Conservation (phyloP, 1,139 yeast species). For the Kodamaea ohmeri region DNA sequence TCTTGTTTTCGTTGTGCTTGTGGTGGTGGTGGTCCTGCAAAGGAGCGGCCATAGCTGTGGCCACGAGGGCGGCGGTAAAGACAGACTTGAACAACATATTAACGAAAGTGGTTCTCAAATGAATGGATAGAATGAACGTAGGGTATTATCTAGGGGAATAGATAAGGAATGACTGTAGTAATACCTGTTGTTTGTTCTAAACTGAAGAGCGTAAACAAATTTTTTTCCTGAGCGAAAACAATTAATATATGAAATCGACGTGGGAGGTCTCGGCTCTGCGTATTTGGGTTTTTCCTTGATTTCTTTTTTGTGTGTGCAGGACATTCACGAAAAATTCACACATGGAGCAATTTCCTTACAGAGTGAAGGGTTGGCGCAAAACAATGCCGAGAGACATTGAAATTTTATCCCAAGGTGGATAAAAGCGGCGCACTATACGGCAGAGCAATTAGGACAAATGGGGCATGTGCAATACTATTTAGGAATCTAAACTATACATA, state of each 20-base stretch:
- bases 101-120: slow-evolving; percentile 8
- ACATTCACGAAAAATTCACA: slow-evolving; percentile 5
- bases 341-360: slow-evolving; percentile 1
- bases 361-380: neutral
- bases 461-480: no score
- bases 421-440: no score
- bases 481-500: no score
- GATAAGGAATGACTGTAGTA: slow-evolving; percentile 26
- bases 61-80: slow-evolving; percentile 23
- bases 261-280: slow-evolving; percentile 4
- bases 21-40: slow-evolving; percentile 35
- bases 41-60: slow-evolving; percentile 28
- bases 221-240: slow-evolving; percentile 6
- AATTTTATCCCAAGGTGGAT: neutral
- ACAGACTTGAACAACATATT: slow-evolving; percentile 27
- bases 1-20: slow-evolving; percentile 35
- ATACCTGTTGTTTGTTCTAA: slow-evolving; percentile 13
- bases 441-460: no score
- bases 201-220: slow-evolving; percentile 8
- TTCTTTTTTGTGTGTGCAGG: slow-evolving; percentile 5
- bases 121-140: slow-evolving; percentile 8
- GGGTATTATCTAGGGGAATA: slow-evolving; percentile 20
- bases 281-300: slow-evolving; percentile 1
- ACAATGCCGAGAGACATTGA: neutral
- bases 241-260: slow-evolving; percentile 7